Base-by-base conservation (phyloP, 202 grass and related monocot genomes). In the Zizania palustris region DNA sequence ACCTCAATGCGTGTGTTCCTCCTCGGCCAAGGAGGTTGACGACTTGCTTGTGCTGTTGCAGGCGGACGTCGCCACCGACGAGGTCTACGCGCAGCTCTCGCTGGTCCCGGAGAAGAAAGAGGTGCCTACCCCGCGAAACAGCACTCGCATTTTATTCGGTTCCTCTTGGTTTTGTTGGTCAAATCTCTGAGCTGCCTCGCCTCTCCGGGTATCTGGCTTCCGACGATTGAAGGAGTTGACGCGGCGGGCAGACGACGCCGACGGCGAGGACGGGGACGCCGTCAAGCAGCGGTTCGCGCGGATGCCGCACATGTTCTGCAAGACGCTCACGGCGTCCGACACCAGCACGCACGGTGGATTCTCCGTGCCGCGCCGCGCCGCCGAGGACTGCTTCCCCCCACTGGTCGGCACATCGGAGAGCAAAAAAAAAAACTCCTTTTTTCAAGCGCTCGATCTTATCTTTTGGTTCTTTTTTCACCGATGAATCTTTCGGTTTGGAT, bases 291-390 rank as follows among this genome's bases (percentile, higher is more conserved):
- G 59, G 5, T 80, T 86, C 53, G 59, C 86, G 5, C 18, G 90
- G 56, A 93, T 87, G 60, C 84, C 90, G 46, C 96, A 99, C 69
- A 99, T 99, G 96, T 99, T 99, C 88, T 99, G 96, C 84, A 99
- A 99, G 90, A 99, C 92, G 41, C 84, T 99, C 22, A 99, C 92
- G 20, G 92, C 96, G 7, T 99, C 92, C 7, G 92, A 99, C 83
- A 99, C 92, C 39, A 99, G 96, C 75, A 99, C 96, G 62, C 96
- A 99, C 74, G 96, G 92, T 22, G 96, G 96, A 9, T 99, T 99
- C 86, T 99, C 96, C 22, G 92, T 99, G 49, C 92, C 96, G 59
- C 92, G 96, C 65, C 90, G 90, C 57, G 96, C 96, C 35, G 96
- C 92, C 34, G 92, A 99, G 88, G 92, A 99, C 61, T 99, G 96